These are phyloP conservation scores for Petunia secreta DNA, from an alignment of 257 asterid genomes.

Conservation along the genomic window DNA sequence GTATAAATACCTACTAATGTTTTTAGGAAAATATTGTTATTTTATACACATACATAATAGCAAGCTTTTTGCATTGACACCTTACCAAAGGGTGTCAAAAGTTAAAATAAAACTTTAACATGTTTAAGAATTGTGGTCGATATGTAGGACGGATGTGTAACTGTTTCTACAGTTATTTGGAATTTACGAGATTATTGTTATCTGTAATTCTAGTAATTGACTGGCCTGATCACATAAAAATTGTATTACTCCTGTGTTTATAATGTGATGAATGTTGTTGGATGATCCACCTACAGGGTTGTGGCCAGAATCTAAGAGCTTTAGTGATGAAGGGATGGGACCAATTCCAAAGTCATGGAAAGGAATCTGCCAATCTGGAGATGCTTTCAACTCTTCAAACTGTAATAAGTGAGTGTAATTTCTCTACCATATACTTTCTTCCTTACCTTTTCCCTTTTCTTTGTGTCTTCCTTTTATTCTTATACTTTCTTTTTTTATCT, in stretches of 20 bases:
- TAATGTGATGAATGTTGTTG: background rate
- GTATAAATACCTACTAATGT: no score
- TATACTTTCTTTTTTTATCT: slow-evolving; percentile 6
- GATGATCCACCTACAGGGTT: slow-evolving; percentile 49
- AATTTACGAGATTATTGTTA: background rate
- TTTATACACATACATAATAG: no score
- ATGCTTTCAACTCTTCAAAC: slow-evolving; percentile 63
- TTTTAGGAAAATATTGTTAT: no score
- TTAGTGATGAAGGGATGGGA: slow-evolving; percentile 65
- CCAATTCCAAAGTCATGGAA: slow-evolving; percentile 77
- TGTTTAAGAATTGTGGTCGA: background rate
- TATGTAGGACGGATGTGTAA: background rate
- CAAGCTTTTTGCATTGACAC: no score
- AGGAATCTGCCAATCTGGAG: slow-evolving; percentile 83
- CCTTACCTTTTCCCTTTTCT: no score
- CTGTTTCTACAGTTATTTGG: background rate
- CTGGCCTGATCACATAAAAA: background rate
- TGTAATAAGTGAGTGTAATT: slow-evolving; percentile 68
- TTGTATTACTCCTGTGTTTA: background rate
- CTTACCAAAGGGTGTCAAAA: background rate
- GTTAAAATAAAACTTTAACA: background rate
- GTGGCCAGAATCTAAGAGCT: slow-evolving; percentile 94
- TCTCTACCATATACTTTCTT: background rate
- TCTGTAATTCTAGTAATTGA: background rate
- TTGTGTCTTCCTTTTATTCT: background rate